These are phyloP conservation scores for Whalleya microplaca DNA, from an alignment of 2,329 filamentous ascomycete genomes.

Conservation along the genomic window DNA sequence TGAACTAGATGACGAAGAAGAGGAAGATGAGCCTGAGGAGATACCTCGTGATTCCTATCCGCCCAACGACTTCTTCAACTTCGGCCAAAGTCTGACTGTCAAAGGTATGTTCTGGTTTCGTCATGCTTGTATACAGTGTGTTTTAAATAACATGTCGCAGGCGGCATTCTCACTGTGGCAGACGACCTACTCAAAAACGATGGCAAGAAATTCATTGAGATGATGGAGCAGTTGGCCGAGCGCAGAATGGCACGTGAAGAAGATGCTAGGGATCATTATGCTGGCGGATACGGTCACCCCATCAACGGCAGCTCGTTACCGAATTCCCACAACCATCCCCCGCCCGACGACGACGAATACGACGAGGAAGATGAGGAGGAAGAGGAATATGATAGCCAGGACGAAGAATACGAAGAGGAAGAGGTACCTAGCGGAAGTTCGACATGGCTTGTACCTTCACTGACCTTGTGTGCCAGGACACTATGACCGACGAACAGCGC, in stretches of 20 bases:
- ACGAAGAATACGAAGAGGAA: constrained; percentile 77
- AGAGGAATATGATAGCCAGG: constrained; percentile 65
- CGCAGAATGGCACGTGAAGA: constrained; percentile 96
- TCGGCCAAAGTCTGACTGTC: constrained; percentile 95
- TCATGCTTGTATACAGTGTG: constrained; percentile 26
- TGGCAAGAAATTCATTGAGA: constrained; percentile 99
- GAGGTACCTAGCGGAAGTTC: constrained; percentile 55
- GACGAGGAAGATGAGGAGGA: constrained; percentile 67
- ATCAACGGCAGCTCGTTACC: constrained; percentile 63
- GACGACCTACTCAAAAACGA: constrained; percentile 99
- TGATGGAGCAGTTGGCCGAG: constrained; percentile 99
- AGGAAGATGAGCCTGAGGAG: constrained; percentile 55
- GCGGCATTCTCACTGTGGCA: constrained; percentile 97
- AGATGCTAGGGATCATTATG: constrained; percentile 72
- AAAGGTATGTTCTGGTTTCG: constrained; percentile 61
- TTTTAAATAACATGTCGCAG: constrained; percentile 55
- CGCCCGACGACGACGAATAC: constrained; percentile 76
- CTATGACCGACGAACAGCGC: constrained; percentile 96
- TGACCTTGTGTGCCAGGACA: constrained; percentile 68
- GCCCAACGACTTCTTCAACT: constrained; percentile 88
- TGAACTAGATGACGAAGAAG: constrained; percentile 50
- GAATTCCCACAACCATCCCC: constrained; percentile 70
- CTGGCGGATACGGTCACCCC: constrained; percentile 59
- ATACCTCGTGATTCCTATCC: constrained; percentile 64
- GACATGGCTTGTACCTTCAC: constrained; percentile 10